A percentile compares a stretch with the other conserved stretches of the same genome.
Evolutionary conservation across 441 rosid species (phyloP).

Genomic region (Mallotus japonicus): DNA sequence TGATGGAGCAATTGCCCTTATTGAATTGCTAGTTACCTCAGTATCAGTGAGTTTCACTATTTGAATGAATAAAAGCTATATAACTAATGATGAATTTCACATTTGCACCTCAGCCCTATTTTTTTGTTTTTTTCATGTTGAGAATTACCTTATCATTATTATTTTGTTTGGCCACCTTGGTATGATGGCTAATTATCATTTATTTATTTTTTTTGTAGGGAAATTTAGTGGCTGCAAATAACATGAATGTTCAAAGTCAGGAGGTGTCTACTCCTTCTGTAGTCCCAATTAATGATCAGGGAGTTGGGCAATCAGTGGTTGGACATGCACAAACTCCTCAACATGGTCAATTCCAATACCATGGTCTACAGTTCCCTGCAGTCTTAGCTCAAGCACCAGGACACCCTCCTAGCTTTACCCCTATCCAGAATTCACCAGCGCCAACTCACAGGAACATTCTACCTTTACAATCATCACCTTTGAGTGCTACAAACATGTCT

Average conservation of each 20-base stretch:
- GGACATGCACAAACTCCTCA: constrained; percentile 40
- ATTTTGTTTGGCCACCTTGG: background rate
- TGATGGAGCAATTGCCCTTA: constrained; percentile 77
- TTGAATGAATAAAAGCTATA: constrained; percentile 2
- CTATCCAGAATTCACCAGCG: constrained; percentile 35
- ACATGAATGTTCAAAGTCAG: constrained; percentile 34
- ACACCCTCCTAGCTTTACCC: constrained; percentile 29
- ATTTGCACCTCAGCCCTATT: background rate
- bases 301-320: constrained; percentile 28
- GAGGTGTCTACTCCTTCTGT: constrained; percentile 23
- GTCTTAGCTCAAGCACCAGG: constrained; percentile 36
- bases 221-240: constrained; percentile 48
- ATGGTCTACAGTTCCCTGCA: constrained; percentile 38
- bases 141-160: background rate
- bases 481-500: constrained; percentile 36
- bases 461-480: constrained; percentile 32
- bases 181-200: constrained; percentile 14
- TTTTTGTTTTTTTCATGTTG: background rate
- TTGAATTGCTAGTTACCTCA: constrained; percentile 76
- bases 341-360: constrained; percentile 51
- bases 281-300: constrained; percentile 28
- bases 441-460: constrained; percentile 36
- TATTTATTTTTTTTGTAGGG: constrained; percentile 43
- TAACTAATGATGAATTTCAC: constrained; percentile 9
- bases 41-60: constrained; percentile 59